Percentiles rank a stretch among this genome's conserved stretches.
These are phyloP conservation scores for Astragalus glycyphyllos DNA, from an alignment of 306 rosid species.

Conservation along the genomic window DNA sequence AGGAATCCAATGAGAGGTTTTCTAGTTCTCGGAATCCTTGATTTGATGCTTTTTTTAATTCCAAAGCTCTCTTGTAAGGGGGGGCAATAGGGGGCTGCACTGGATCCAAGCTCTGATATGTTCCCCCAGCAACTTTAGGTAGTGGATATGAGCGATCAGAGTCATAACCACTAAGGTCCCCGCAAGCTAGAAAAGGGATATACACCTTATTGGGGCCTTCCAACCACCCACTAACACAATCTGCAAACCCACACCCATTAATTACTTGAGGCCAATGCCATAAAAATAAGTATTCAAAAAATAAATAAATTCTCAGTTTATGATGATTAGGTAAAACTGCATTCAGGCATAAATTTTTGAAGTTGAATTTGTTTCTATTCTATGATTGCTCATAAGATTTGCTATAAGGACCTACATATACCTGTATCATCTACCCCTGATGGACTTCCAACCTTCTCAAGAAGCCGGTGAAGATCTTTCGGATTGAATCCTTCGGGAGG, in stretches of 20 bases:
- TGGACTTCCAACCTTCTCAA: slow-evolving; percentile 97
- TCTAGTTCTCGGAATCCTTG: slow-evolving; percentile 66
- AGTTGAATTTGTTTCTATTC: background rate
- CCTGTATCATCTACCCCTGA: slow-evolving; percentile 90
- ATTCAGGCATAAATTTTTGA: slow-evolving; percentile 11
- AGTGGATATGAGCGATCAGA: slow-evolving; percentile 90
- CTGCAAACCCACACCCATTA: slow-evolving; percentile 52
- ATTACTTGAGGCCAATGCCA: slow-evolving; percentile 17
- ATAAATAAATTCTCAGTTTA: background rate
- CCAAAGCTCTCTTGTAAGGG: slow-evolving; percentile 54
- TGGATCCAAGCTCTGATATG: slow-evolving; percentile 84
- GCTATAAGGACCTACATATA: slow-evolving; percentile 40
- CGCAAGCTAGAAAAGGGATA: slow-evolving; percentile 92
- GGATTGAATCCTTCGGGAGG: slow-evolving; percentile 96
- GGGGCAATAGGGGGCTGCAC: slow-evolving; percentile 92
- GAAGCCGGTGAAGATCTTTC: slow-evolving; percentile 79
- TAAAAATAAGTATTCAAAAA: slow-evolving; percentile 14
- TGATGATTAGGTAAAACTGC: background rate
- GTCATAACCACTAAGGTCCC: slow-evolving; percentile 86
- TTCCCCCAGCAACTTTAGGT: slow-evolving; percentile 80
- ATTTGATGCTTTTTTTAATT: slow-evolving; percentile 44
- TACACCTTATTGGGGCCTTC: slow-evolving; percentile 97
- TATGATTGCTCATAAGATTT: slow-evolving; percentile 10
- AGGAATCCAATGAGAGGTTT: slow-evolving; percentile 73
- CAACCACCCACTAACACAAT: slow-evolving; percentile 96